Evolutionary conservation across 2,329 filamentous ascomycete species (phyloP).

Genomic region (Talaromyces sp.): DNA sequence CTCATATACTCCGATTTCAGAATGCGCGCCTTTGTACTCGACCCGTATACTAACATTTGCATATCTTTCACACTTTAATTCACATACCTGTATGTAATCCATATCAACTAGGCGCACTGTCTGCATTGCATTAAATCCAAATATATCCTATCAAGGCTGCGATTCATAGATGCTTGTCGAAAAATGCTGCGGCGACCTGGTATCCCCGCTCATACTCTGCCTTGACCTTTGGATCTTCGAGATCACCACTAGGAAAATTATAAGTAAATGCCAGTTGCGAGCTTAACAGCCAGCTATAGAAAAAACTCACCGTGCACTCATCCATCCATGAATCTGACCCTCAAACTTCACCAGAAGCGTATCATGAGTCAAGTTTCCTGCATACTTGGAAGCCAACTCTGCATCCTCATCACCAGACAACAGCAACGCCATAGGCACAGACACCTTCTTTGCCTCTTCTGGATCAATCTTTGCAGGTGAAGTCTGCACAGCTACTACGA

Average conservation of each 20-base stretch:
- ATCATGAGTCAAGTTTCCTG: neutral
- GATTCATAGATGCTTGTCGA: slow-evolving; percentile 1
- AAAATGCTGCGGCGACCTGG: slow-evolving; percentile 1
- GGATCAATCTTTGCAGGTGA: slow-evolving; percentile 7
- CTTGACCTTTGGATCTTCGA: slow-evolving; percentile 49
- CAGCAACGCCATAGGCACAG: slow-evolving; percentile 8
- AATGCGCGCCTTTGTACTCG: neutral
- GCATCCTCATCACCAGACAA: slow-evolving; percentile 21
- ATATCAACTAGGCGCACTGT: too few relatives aligned
- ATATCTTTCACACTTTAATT: neutral
- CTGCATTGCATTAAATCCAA: too few relatives aligned
- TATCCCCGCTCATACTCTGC: slow-evolving; percentile 55
- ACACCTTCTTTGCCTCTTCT: slow-evolving; percentile 4
- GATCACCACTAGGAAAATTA: slow-evolving; percentile 34
- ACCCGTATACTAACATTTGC: neutral
- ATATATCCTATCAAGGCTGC: neutral
- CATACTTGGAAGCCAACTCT: slow-evolving; percentile 15
- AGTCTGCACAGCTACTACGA: slow-evolving; percentile 7
- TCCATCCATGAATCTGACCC: slow-evolving; percentile 68
- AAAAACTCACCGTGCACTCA: slow-evolving; percentile 51
- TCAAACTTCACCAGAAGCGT: slow-evolving; percentile 53
- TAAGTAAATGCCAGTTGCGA: neutral
- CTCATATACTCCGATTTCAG: neutral
- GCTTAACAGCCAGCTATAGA: neutral
- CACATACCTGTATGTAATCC: neutral